A percentile compares a stretch with the other conserved stretches of the same genome.
These are phyloP conservation scores for Pseudozyma pruni DNA, from an alignment of 1,284 basidiomycete species.

Conservation along the genomic window DNA sequence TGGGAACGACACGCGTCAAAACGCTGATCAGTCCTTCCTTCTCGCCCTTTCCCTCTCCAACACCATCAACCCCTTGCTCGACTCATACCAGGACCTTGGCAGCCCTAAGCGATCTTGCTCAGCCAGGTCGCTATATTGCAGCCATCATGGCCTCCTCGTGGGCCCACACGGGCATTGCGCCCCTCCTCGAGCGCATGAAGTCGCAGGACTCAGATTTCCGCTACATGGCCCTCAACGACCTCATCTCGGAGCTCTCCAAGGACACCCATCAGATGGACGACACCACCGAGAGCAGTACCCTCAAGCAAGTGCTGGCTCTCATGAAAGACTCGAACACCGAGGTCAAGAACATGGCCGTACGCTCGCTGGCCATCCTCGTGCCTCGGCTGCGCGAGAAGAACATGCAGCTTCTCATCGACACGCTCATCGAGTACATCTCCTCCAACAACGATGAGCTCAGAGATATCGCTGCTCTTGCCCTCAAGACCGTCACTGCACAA, in stretches of 20 bases:
- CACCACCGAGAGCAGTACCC: conserved; percentile 77
- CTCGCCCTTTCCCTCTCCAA: not conserved
- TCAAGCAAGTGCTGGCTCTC: conserved; percentile 81
- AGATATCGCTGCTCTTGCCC: conserved; percentile 89
- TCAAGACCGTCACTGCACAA: conserved; percentile 93
- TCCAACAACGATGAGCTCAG: conserved; percentile 88
- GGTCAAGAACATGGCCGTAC: conserved; percentile 89
- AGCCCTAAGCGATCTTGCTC: too few species aligned
- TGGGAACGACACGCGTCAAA: conserved; percentile 4
- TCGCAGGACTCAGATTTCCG: conserved; percentile 64
- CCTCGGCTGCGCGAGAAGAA: conserved; percentile 83
- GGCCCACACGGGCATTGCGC: conserved; percentile 46
- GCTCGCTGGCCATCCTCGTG: conserved; percentile 83
- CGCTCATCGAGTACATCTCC: conserved; percentile 82
- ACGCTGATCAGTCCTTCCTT: conserved; percentile 9
- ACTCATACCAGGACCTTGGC: not conserved
- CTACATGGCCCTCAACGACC: conserved; percentile 66
- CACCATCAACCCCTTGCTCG: not conserved
- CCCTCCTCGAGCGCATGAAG: conserved; percentile 64
- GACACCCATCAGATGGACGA: conserved; percentile 55
- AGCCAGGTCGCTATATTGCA: too few species aligned
- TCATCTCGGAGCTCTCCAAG: conserved; percentile 50
- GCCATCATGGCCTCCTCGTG: conserved; percentile 43
- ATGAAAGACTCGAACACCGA: conserved; percentile 95
- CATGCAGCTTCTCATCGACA: conserved; percentile 86